Percentiles rank a stretch among this genome's conserved stretches.
phyloP scores from a whole-genome alignment of 2,329 filamentous ascomycete species.

The Neodidymelliopsis sp. region DNA sequence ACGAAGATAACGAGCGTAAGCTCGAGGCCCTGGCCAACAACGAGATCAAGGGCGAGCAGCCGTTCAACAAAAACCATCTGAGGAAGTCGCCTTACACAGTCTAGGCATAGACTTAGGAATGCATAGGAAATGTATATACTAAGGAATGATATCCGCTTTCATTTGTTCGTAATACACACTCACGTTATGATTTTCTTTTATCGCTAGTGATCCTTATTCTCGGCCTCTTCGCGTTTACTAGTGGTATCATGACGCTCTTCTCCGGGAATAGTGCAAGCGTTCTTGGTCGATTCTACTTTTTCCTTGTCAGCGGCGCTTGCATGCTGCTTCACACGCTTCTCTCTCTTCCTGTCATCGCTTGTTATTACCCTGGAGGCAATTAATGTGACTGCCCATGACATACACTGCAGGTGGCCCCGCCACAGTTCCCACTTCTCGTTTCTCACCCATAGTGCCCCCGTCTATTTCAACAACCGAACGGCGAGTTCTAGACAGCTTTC shows the following conservation, averaged over 20 bases:
- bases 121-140: constrained; percentile 27
- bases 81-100: constrained; percentile 30
- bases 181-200: too few relatives aligned
- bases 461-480: too few relatives aligned
- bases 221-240: too few relatives aligned
- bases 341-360: neutral
- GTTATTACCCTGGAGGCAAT: neutral
- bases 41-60: constrained; percentile 45
- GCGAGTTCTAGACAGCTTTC: neutral
- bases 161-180: constrained; percentile 14
- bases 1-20: constrained; percentile 65
- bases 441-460: too few relatives aligned
- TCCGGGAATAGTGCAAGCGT: neutral
- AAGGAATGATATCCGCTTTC: constrained; percentile 35
- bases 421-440: too few relatives aligned
- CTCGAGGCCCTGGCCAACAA: constrained; percentile 50
- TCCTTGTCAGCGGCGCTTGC: neutral
- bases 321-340: too few relatives aligned
- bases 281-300: neutral
- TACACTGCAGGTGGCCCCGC: constrained; percentile 1
- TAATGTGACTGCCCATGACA: neutral
- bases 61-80: constrained; percentile 32
- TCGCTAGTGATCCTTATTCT: too few relatives aligned
- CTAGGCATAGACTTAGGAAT: constrained; percentile 6
- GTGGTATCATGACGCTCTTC: neutral